phyloP scores from a whole-genome alignment of 140 eudicot species.

The Cichorium intybus region DNA sequence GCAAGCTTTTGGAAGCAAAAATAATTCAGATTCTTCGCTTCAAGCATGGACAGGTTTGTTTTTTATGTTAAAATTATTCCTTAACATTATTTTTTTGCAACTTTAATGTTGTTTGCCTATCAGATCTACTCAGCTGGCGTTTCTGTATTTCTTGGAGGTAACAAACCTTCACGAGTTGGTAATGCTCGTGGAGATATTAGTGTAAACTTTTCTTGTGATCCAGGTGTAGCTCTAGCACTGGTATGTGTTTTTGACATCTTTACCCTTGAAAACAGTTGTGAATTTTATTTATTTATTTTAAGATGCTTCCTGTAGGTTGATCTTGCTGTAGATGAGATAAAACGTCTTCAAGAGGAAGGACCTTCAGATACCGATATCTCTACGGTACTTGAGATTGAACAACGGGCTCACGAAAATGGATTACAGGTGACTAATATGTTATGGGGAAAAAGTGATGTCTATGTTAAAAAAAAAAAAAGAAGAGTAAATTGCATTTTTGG shows the following conservation, averaged over 20 bases:
- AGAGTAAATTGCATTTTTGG: background rate
- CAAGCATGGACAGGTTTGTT: conserved; percentile 88
- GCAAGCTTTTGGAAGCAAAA: conserved; percentile 89
- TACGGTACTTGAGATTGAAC: conserved; percentile 90
- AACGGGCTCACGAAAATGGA: conserved; percentile 96
- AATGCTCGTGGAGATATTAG: conserved; percentile 89
- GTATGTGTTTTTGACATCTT: conserved; percentile 33
- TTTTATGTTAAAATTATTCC: conserved; percentile 5
- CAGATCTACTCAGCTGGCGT: conserved; percentile 93
- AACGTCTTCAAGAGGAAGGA: conserved; percentile 89
- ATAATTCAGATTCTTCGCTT: conserved; percentile 85
- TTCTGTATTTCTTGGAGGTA: conserved; percentile 90
- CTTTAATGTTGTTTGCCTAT: conserved; percentile 24
- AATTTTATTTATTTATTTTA: background rate
- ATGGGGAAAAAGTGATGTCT: background rate
- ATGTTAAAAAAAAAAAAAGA: conserved; percentile 11
- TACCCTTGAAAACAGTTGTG: conserved; percentile 2
- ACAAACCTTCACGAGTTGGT: conserved; percentile 87
- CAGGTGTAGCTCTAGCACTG: conserved; percentile 65
- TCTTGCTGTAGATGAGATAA: conserved; percentile 83
- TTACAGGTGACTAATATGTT: conserved; percentile 57
- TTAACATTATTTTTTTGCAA: background rate
- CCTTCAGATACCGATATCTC: conserved; percentile 80
- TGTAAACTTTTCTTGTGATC: conserved; percentile 91
- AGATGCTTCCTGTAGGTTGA: conserved; percentile 54